Evolutionary conservation across 31 red algal species (phyloP), one percentile per base, ranked within the genome.

Genomic region (Bonnemaisonia californica): DNA sequence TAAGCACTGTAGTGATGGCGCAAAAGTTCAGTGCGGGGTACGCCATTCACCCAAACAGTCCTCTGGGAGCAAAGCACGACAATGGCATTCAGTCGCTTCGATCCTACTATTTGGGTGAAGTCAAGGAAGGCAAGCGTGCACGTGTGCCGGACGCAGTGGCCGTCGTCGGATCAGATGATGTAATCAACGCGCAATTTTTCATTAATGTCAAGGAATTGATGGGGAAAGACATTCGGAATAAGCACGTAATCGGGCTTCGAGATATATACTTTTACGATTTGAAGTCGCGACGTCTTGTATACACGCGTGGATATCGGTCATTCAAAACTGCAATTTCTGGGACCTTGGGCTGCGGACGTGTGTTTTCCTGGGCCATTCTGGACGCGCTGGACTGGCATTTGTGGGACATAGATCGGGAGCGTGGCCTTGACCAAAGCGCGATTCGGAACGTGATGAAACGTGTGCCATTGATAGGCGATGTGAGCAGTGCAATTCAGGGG

Each of bases 401-500:
- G 69, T 93, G 90, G 90, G 90, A 93, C 29, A 68, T 27, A 21
- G 69, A 84, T 2, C 75, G 63, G 22, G 76, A 76, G 40, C 24
- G 90, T 5, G 76, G 90, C 13, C 82, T 93, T 26, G 90, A 93
- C 57, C 90, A 87, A 75, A 86, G 82, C 27, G 82, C 90, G 22
- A 57, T 81, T 13, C 48, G 82, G 48, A 63, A 82, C 40, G 75
- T 93, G 33, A 71, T 92, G 29, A 62, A 19, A 31, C 63, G 64
- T 7, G 21, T 77, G 28, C 57, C 90, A 27, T 39, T 85, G 22
- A 59, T 75, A 3, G 74, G 30, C 11, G 75, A 74, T 35, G 77
- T 93, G 2, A 80, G 76, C 48, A 74, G 48, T 2, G 81, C 62
- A 24, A 34, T 84, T 16, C 24, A 42, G 13, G 89, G 89, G 28